Conservation (phyloP, 202 grass and related monocot species). For the Alloteropsis angusta region DNA sequence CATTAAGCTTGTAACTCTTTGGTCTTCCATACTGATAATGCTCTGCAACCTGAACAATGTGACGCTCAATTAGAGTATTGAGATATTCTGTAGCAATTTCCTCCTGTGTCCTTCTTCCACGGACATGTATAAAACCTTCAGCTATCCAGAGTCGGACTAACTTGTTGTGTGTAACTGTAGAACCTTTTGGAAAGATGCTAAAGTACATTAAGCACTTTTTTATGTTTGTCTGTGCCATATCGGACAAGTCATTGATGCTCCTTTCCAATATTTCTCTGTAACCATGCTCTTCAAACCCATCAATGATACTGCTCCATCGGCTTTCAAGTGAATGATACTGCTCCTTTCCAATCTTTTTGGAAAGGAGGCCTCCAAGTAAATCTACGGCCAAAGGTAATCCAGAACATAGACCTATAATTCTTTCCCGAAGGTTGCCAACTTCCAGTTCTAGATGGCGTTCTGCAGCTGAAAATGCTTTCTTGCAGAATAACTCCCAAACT, state of each 20-base stretch:
- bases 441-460: not conserved
- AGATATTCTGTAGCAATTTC: slow-evolving; percentile 2
- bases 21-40: slow-evolving; percentile 14
- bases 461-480: not conserved
- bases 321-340: no score
- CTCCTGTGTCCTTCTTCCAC: not conserved
- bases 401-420: not conserved
- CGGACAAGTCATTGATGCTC: slow-evolving; percentile 25
- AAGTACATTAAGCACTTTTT: slow-evolving; percentile 22
- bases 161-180: slow-evolving; percentile 3
- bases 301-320: not conserved
- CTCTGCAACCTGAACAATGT: slow-evolving; percentile 19
- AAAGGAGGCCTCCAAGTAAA: not conserved
- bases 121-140: slow-evolving; percentile 25
- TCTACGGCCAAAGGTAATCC: not conserved
- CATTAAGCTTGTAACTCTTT: slow-evolving; percentile 18
- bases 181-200: slow-evolving; percentile 23
- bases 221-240: not conserved
- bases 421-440: not conserved
- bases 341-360: no score
- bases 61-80: slow-evolving; percentile 11
- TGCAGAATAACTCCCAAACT: not conserved
- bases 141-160: slow-evolving; percentile 25
- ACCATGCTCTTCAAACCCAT: slow-evolving; percentile 8
- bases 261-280: not conserved